phyloP scores from a whole-genome alignment of 768 basidiomycete genomes.

The Termitomyces sp. region DNA sequence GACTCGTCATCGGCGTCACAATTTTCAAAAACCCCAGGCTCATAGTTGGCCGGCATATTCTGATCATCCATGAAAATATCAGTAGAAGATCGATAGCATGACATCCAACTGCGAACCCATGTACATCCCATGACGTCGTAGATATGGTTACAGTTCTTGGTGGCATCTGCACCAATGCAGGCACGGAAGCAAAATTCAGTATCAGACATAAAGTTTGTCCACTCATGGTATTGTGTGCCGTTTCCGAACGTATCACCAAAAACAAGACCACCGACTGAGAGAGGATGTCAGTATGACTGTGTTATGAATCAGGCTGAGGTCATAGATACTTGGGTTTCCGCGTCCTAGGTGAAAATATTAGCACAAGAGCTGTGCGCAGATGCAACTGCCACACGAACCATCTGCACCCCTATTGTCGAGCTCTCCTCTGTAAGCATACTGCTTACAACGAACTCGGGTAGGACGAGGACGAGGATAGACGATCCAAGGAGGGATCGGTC shows the following conservation, averaged over 20 bases:
- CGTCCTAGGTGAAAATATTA: conserved; percentile 7
- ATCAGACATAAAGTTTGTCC: conserved; percentile 76
- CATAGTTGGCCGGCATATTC: conserved; percentile 73
- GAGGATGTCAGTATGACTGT: not conserved
- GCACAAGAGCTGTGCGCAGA: not conserved
- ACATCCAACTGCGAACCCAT: conserved; percentile 31
- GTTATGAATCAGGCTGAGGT: not conserved
- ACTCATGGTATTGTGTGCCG: conserved; percentile 63
- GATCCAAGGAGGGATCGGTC: too few relatives aligned
- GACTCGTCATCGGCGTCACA: conserved; percentile 58
- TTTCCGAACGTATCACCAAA: conserved; percentile 59
- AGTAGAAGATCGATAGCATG: not conserved
- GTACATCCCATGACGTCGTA: conserved; percentile 65
- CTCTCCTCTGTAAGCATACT: conserved; percentile 32
- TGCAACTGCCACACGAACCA: conserved; percentile 18
- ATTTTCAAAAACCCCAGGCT: conserved; percentile 54
- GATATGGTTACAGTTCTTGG: conserved; percentile 67
- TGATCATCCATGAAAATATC: conserved; percentile 15
- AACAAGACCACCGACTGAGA: conserved; percentile 59
- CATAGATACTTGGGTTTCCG: conserved; percentile 36
- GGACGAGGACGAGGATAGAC: too few relatives aligned
- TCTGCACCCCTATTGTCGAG: conserved; percentile 71
- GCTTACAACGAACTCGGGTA: too few relatives aligned
- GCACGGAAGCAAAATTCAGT: conserved; percentile 20
- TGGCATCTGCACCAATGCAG: conserved; percentile 56